A percentile compares a stretch with the other conserved stretches of the same genome.
Evolutionary conservation across 169 alveolate genomes (phyloP).

Genomic region (Plasmodium billcollinsi): DNA sequence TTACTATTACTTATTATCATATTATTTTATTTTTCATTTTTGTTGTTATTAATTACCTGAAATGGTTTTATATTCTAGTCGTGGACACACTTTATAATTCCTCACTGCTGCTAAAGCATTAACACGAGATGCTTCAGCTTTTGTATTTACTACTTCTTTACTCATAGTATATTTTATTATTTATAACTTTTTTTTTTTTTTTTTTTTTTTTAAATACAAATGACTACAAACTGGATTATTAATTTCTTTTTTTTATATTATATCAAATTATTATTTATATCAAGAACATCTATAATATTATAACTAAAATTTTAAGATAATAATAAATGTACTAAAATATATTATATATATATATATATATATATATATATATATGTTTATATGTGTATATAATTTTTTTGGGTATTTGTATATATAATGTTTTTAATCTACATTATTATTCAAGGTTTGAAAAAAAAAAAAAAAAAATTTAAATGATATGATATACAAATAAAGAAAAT

Average conservation of each 20-base stretch:
- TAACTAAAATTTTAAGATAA: no score
- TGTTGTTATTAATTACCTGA: slow-evolving; percentile 63
- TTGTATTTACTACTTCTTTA: slow-evolving; percentile 74
- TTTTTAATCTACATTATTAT: neutral
- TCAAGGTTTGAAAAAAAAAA: neutral
- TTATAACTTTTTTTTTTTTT: no score
- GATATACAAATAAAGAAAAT: neutral
- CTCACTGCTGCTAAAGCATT: slow-evolving; percentile 94
- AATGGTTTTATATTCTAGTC: slow-evolving; percentile 97
- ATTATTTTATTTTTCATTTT: neutral
- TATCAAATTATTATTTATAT: no score
- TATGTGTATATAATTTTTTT: no score
- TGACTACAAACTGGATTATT: no score
- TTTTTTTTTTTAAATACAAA: no score
- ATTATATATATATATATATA: no score
- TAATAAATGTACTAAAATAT: no score
- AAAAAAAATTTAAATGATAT: slow-evolving; percentile 3
- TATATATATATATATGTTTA: no score
- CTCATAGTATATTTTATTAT: slow-evolving; percentile 31
- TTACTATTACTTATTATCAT: neutral
- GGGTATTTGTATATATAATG: no score
- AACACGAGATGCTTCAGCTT: slow-evolving; percentile 85
- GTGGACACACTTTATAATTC: slow-evolving; percentile 94
- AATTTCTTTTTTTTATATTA: neutral
- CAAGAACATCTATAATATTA: no score